Percentiles rank a stretch among this genome's conserved stretches.
These are phyloP conservation scores for Lolium multiflorum DNA, from an alignment of 176 grass and related monocot species.

Conservation along the genomic window DNA sequence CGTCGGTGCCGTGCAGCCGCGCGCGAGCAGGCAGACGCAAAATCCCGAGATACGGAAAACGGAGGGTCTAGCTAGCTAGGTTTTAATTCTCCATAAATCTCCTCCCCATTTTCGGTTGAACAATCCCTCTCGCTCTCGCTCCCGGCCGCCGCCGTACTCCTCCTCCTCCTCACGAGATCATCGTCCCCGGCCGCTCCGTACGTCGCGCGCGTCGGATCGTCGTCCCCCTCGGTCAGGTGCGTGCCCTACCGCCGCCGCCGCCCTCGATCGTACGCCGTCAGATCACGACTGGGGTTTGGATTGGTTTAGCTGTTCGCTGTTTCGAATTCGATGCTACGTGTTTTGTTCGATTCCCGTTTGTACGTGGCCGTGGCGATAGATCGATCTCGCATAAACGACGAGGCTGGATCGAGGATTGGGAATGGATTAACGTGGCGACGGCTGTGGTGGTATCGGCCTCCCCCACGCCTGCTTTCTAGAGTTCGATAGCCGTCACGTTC, in stretches of 20 bases:
- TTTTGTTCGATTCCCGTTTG: background rate
- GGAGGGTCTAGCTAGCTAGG: background rate
- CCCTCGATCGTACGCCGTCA: background rate
- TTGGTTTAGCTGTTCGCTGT: background rate
- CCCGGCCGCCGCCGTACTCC: background rate
- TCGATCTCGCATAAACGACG: constrained; percentile 7
- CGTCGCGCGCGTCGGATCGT: background rate
- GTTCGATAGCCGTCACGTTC: constrained; percentile 8
- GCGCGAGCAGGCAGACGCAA: constrained; percentile 1
- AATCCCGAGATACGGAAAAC: constrained; percentile 30
- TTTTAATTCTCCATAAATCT: constrained; percentile 39
- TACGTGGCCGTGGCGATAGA: background rate
- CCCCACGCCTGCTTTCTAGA: background rate
- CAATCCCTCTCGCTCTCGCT: background rate
- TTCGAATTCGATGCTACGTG: background rate
- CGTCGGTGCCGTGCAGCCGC: constrained; percentile 49
- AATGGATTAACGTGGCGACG: background rate
- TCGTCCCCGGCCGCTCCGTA: background rate
- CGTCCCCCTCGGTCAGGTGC: constrained; percentile 34
- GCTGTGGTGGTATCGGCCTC: background rate
- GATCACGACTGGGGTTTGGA: background rate
- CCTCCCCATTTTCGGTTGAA: background rate
- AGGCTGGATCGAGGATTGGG: background rate
- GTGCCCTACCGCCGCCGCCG: background rate
- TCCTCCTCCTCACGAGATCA: constrained; percentile 18